Evolutionary conservation across 1,139 yeast genomes (phyloP).

Genomic region (Kluyveromyces sp.): DNA sequence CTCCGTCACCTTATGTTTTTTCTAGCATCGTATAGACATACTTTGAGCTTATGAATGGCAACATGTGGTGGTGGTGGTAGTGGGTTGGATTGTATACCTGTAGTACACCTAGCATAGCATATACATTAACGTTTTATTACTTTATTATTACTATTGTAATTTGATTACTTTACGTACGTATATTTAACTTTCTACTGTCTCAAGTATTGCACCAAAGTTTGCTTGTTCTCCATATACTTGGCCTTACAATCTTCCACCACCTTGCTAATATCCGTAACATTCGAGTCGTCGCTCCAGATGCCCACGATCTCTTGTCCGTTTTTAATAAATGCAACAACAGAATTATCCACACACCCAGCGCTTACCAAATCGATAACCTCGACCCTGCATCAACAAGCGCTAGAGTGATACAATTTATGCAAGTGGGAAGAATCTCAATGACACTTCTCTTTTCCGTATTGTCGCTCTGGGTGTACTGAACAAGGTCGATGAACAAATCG

Average conservation of each 20-base stretch:
- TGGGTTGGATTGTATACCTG: no score
- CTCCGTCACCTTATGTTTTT: no score
- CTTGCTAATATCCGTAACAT: conserved; percentile 13
- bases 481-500: conserved; percentile 58
- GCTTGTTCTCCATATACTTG: conserved; percentile 17
- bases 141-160: background rate
- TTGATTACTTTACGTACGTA: background rate
- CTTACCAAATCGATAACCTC: conserved; percentile 73
- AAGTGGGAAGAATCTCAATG: conserved; percentile 20
- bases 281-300: conserved; percentile 28
- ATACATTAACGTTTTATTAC: background rate
- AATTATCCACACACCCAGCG: conserved; percentile 46
- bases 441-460: conserved; percentile 9
- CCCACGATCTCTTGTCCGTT: conserved; percentile 32
- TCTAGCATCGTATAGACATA: no score
- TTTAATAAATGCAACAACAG: conserved; percentile 30
- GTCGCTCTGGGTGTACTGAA: conserved; percentile 26
- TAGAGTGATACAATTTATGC: conserved; percentile 50
- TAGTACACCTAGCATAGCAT: no score
- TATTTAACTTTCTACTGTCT: background rate
- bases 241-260: conserved; percentile 17
- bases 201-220: conserved; percentile 17
- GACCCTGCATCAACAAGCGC: conserved; percentile 78
- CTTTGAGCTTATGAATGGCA: no score
- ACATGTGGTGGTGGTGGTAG: no score